Conservation (phyloP, 139 green algal species). For the Dunaliella primolecta region DNA sequence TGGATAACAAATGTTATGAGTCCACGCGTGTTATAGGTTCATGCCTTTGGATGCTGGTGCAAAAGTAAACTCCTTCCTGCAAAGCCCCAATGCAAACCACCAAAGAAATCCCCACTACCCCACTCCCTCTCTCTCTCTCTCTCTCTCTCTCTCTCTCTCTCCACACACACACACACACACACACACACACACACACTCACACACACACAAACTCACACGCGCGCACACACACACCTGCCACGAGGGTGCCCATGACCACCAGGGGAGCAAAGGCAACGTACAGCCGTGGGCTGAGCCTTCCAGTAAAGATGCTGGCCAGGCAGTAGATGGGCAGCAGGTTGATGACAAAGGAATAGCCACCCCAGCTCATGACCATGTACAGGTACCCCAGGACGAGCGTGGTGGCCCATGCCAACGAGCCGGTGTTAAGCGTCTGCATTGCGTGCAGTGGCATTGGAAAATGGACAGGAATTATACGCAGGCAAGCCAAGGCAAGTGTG, state of each 20-base stretch:
- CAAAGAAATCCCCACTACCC: no score
- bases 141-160: no score
- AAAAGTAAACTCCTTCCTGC: no score
- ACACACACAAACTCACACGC: constrained; percentile 25
- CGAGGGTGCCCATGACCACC: constrained; percentile 76
- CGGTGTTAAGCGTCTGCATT: constrained; percentile 89
- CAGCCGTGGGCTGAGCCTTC: constrained; percentile 55
- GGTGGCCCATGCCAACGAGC: constrained; percentile 73
- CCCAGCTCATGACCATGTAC: constrained; percentile 92
- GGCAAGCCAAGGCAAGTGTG: no score
- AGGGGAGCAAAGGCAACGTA: constrained; percentile 86
- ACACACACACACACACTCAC: constrained; percentile 4
- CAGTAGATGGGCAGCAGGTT: constrained; percentile 96
- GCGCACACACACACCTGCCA: constrained; percentile 49
- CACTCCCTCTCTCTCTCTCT: no score
- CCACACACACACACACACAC: background rate
- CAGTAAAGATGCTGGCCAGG: constrained; percentile 75
- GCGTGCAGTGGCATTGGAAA: background rate
- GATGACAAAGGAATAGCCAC: constrained; percentile 98
- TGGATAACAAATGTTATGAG: no score
- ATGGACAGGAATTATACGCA: no score
- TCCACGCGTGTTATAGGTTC: no score
- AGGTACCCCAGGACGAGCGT: constrained; percentile 66
- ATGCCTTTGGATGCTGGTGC: no score
- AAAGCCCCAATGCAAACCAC: no score